These are phyloP conservation scores for Hygrocybe coccinea DNA, from an alignment of 768 basidiomycete species.

Conservation along the genomic window DNA sequence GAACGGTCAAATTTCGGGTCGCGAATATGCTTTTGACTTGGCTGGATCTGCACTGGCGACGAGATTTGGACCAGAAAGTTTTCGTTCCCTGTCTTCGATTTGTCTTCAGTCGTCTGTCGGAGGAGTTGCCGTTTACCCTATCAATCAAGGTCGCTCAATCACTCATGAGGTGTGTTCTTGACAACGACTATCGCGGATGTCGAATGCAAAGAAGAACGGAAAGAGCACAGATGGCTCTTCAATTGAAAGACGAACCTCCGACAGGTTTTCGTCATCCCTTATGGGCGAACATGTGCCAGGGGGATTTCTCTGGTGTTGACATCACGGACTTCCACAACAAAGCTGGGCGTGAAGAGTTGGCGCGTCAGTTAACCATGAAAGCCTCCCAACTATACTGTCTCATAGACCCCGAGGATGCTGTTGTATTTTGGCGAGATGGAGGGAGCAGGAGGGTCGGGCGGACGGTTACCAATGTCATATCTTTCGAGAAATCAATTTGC, in stretches of 20 bases:
- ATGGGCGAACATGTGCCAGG: background rate
- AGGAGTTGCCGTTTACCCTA: slow-evolving; percentile 16
- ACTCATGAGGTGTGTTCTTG: slow-evolving; percentile 16
- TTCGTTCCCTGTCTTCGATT: slow-evolving; percentile 28
- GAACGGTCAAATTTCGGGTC: slow-evolving; percentile 53
- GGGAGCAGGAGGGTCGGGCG: slow-evolving; percentile 29
- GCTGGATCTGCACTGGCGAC: slow-evolving; percentile 66
- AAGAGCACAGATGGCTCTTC: background rate
- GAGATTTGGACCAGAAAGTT: slow-evolving; percentile 44
- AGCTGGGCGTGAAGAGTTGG: slow-evolving; percentile 39
- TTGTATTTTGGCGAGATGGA: slow-evolving; percentile 37
- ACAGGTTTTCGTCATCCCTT: background rate
- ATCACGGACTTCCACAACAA: slow-evolving; percentile 33
- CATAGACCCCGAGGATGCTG: slow-evolving; percentile 42
- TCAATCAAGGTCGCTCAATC: slow-evolving; percentile 25
- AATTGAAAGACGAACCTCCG: background rate
- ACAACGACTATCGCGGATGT: background rate
- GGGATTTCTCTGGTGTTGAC: slow-evolving; percentile 23
- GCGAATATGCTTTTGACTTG: slow-evolving; percentile 60
- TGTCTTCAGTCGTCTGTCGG: slow-evolving; percentile 19
- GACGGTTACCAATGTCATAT: slow-evolving; percentile 28
- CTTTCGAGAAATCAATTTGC: slow-evolving; percentile 34
- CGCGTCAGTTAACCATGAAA: slow-evolving; percentile 41
- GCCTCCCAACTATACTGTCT: slow-evolving; percentile 34
- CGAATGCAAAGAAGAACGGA: background rate